Percentiles rank a stretch among this genome's conserved stretches.
Evolutionary conservation across 2,329 filamentous ascomycete genomes (phyloP).

Genomic region (Myriosclerotinia scirpicola): DNA sequence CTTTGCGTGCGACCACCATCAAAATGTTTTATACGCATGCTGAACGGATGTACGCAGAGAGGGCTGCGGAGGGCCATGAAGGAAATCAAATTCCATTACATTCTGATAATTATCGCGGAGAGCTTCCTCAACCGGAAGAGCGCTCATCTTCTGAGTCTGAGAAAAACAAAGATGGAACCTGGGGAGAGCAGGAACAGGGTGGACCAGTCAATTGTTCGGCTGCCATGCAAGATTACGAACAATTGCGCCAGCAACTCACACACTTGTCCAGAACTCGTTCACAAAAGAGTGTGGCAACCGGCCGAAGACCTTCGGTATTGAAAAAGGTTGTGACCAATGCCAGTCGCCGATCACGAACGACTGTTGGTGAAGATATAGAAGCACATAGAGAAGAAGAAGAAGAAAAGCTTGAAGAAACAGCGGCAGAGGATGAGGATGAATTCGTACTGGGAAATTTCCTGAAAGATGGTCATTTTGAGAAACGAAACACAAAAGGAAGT

Average conservation of each 20-base stretch:
- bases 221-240: constrained; percentile 60
- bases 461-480: constrained; percentile 67
- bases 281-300: constrained; percentile 21
- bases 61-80: constrained; percentile 27
- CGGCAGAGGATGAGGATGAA: constrained; percentile 45
- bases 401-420: constrained; percentile 36
- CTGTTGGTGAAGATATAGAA: constrained; percentile 37
- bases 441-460: constrained; percentile 23
- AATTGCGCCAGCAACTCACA: constrained; percentile 55
- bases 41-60: constrained; percentile 34
- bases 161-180: constrained; percentile 50
- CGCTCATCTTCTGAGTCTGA: constrained; percentile 24
- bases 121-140: constrained; percentile 25
- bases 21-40: constrained; percentile 35
- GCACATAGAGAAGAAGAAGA: constrained; percentile 33
- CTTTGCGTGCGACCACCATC: constrained; percentile 18
- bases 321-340: constrained; percentile 24
- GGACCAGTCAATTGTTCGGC: constrained; percentile 47
- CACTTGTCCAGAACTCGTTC: constrained; percentile 48
- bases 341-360: constrained; percentile 29
- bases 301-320: constrained; percentile 23
- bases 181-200: constrained; percentile 62
- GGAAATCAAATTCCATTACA: constrained; percentile 33
- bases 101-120: constrained; percentile 30
- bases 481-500: constrained; percentile 63